Conservation (phyloP, 2,329 filamentous ascomycete species). For the Lomentospora prolificans region DNA sequence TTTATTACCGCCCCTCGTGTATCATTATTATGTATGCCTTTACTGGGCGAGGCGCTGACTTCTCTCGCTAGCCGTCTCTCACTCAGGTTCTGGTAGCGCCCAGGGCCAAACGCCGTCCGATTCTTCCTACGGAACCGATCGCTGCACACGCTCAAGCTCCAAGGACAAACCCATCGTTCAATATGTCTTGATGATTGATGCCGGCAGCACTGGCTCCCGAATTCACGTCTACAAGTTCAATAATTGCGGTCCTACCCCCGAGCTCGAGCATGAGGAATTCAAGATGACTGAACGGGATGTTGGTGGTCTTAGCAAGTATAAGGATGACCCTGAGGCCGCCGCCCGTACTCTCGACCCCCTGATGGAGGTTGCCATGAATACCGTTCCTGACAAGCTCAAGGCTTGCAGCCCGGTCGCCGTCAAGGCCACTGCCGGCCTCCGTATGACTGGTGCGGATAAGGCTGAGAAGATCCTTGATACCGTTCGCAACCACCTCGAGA, state of each 20-base stretch:
- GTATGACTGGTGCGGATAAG: slow-evolving; percentile 72
- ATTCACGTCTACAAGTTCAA: slow-evolving; percentile 98
- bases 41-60: neutral
- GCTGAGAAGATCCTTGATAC: slow-evolving; percentile 77
- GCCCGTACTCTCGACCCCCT: slow-evolving; percentile 83
- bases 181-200: slow-evolving; percentile 98
- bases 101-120: slow-evolving; percentile 46
- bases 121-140: slow-evolving; percentile 55
- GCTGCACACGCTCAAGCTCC: slow-evolving; percentile 75
- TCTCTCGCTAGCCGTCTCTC: neutral
- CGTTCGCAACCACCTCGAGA: slow-evolving; percentile 76
- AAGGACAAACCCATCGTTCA: slow-evolving; percentile 89
- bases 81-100: neutral
- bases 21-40: neutral
- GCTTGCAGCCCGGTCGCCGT: slow-evolving; percentile 92
- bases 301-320: slow-evolving; percentile 80
- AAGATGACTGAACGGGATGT: slow-evolving; percentile 83
- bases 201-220: slow-evolving; percentile 91
- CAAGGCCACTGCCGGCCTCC: slow-evolving; percentile 90
- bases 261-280: slow-evolving; percentile 87
- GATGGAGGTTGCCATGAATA: slow-evolving; percentile 74
- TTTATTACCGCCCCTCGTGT: too few relatives aligned
- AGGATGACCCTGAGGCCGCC: slow-evolving; percentile 74
- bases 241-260: slow-evolving; percentile 89
- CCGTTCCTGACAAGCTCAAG: slow-evolving; percentile 80